A percentile compares a stretch with the other conserved stretches of the same genome.
phyloP scores from a whole-genome alignment of 176 grass and related monocot genomes.

The Pontederia crassipes region DNA sequence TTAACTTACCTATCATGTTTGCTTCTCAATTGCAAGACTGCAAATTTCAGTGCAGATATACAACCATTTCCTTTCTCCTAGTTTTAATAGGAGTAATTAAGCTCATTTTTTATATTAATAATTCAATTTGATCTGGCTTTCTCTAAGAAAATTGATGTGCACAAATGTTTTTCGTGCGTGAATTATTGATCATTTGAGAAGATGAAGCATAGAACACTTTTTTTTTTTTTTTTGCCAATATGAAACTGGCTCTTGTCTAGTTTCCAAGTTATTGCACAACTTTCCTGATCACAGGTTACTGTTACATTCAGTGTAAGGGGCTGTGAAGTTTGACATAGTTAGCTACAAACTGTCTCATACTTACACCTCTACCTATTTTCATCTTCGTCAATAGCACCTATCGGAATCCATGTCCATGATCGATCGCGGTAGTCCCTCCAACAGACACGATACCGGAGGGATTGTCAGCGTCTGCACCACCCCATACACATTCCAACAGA shows the following conservation, averaged over 20 bases:
- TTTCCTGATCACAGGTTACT: neutral
- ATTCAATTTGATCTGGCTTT: too few species aligned
- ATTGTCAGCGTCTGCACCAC: conserved; percentile 36
- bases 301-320: neutral
- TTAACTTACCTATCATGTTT: too few species aligned
- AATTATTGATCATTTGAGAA: too few species aligned
- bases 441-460: conserved; percentile 58
- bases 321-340: neutral
- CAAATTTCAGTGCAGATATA: too few species aligned
- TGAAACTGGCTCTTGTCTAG: neutral
- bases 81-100: too few species aligned
- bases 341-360: neutral
- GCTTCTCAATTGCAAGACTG: too few species aligned
- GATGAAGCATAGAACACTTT: too few species aligned
- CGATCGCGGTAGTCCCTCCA: conserved; percentile 33
- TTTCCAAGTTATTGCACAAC: neutral
- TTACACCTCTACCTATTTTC: neutral
- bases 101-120: too few species aligned
- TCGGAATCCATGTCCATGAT: conserved; percentile 13
- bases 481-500: conserved; percentile 93
- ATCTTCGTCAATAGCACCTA: conserved; percentile 40
- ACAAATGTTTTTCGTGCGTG: too few species aligned
- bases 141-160: too few species aligned
- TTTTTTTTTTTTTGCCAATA: neutral
- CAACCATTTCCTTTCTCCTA: too few species aligned